A percentile compares a stretch with the other conserved stretches of the same genome.
phyloP scores from a whole-genome alignment of 1,284 basidiomycete genomes.

The Fomitopsis betulina region DNA sequence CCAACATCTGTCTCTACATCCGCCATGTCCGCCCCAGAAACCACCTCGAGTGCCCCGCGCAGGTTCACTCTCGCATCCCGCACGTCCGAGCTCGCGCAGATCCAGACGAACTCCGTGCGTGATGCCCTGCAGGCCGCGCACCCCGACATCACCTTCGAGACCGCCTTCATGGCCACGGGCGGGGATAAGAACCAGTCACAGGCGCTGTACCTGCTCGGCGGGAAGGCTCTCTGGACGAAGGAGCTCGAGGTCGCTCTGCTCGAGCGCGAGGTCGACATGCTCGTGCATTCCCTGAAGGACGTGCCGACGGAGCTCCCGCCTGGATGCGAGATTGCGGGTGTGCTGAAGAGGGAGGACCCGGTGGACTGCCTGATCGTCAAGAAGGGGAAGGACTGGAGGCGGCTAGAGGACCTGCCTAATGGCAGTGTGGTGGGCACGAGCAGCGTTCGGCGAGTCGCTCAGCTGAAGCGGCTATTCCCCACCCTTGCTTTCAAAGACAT shows the following conservation, averaged over 20 bases:
- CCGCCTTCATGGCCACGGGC: constrained; percentile 85
- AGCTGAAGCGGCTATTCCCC: constrained; percentile 80
- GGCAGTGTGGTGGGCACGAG: constrained; percentile 94
- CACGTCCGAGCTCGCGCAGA: constrained; percentile 79
- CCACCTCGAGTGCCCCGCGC: constrained; percentile 10
- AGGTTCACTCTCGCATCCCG: constrained; percentile 77
- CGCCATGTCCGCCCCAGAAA: no score
- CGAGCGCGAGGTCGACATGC: constrained; percentile 78
- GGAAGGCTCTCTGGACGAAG: constrained; percentile 92
- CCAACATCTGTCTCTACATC: no score
- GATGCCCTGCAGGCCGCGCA: constrained; percentile 48
- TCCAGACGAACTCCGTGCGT: constrained; percentile 79
- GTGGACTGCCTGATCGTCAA: constrained; percentile 90
- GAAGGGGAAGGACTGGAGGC: constrained; percentile 68
- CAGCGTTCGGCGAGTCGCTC: constrained; percentile 90
- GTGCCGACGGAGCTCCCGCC: constrained; percentile 85
- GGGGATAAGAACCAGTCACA: constrained; percentile 91
- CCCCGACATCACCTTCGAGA: constrained; percentile 50
- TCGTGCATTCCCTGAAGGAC: constrained; percentile 94
- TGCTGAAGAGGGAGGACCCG: constrained; percentile 87
- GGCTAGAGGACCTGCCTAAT: constrained; percentile 80
- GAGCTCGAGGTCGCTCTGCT: constrained; percentile 87
- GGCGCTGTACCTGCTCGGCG: constrained; percentile 75
- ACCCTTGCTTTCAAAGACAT: constrained; percentile 85
- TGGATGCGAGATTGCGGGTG: constrained; percentile 83